Conservation (phyloP, 306 rosid species). For the Trifolium dubium region DNA sequence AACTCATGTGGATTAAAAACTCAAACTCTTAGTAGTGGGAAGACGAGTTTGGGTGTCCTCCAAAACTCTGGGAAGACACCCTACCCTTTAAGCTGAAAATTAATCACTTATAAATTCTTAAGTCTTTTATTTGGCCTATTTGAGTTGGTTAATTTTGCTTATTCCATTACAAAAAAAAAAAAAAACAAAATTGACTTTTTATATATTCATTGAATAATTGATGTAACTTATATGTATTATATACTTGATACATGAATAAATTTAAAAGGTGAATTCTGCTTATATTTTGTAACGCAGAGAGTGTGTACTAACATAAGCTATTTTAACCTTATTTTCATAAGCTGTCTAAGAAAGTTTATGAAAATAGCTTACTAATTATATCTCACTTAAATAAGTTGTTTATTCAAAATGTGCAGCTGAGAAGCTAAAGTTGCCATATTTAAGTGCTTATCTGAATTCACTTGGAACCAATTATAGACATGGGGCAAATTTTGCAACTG, state of each 20-base stretch:
- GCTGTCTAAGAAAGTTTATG: background rate
- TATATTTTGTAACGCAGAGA: too few species aligned
- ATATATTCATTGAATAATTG: too few species aligned
- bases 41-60: too few species aligned
- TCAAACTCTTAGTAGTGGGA: too few species aligned
- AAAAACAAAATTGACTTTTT: too few species aligned
- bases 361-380: background rate
- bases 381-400: background rate
- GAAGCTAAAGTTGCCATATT: constrained; percentile 67
- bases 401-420: constrained; percentile 60
- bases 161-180: background rate
- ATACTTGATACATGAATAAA: too few species aligned
- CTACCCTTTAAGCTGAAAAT: background rate
- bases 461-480: constrained; percentile 78
- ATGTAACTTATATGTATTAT: too few species aligned
- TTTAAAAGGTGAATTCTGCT: too few species aligned
- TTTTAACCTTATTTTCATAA: too few species aligned
- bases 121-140: background rate
- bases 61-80: too few species aligned
- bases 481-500: constrained; percentile 94
- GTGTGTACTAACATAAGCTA: background rate
- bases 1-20: too few species aligned
- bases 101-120: background rate
- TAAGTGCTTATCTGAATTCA: constrained; percentile 91
- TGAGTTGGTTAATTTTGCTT: background rate